Evolutionary conservation across 1,284 basidiomycete genomes (phyloP), one percentile per base, ranked within the genome.

Genomic region (Melampsora medusae): DNA sequence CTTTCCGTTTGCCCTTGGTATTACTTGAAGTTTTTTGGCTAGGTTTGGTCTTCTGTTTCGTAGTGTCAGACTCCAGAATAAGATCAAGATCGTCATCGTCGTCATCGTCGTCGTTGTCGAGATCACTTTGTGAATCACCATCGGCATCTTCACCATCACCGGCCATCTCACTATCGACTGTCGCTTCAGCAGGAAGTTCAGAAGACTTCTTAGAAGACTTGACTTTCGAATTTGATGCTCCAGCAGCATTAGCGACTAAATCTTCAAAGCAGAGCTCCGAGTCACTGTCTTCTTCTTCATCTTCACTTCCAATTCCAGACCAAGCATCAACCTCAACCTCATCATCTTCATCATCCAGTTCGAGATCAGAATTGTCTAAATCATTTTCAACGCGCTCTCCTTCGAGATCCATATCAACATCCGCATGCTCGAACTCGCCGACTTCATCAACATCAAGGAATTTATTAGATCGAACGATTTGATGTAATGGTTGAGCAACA

Each of bases 391-490:
- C 80, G 14, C 90, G 78, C 7, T 88, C 88, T 19, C 80, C 81
- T 33, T 80, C 80, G n/a, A 77, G 80, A 82, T 85, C 77, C 88
- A 79, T 82, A 14, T 86, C 86, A 22, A 79, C 86, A 42, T 90
- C 90, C n/a, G 77, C 79, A 42, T 79, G 81, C n/a, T 80, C 82
- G 16, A 78, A 81, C 38, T 81, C 81, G n/a, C 77, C 81, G 64
- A 81, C 80, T n/a, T 82, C 80, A 65, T 82, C 81, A 28, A 80
- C 81, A 17, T 79, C 80, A 65, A 92, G 75, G 80, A 87, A 88
- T 82, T 86, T 87, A 80, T 84, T 85, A 78, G 84, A 83, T n/a
- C 85, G 86, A 49, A 87, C 85, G 71, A 88, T 87, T 82, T 86
- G 85, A 78, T 85, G 85, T 70, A 88, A 81, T 33, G 86, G 85